phyloP scores from a whole-genome alignment of 352 stramenopile genomes.

The Pythium vanterpoolii region DNA sequence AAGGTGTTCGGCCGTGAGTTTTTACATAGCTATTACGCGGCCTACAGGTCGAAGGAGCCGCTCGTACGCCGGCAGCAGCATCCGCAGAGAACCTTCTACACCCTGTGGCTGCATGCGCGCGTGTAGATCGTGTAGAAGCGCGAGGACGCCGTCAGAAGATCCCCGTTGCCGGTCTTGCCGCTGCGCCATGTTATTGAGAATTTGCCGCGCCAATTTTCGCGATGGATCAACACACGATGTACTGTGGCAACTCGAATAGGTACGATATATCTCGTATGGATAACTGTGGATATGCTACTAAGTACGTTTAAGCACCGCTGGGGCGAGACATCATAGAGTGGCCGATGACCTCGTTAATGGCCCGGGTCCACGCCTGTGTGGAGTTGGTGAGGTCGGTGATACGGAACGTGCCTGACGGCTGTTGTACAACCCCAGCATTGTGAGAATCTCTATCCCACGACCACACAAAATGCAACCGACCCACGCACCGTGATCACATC shows the following conservation, averaged over 20 bases:
- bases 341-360: constrained; percentile 37
- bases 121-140: constrained; percentile 42
- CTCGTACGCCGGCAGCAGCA: constrained; percentile 38
- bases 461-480: neutral
- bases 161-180: neutral
- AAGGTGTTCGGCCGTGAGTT: neutral
- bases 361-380: constrained; percentile 55
- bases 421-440: neutral
- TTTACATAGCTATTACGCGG: neutral
- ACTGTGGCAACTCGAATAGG: constrained; percentile 12
- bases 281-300: constrained; percentile 5
- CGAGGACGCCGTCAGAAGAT: constrained; percentile 24
- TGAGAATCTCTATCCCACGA: neutral
- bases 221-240: neutral
- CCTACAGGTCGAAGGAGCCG: constrained; percentile 51
- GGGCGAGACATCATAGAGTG: constrained; percentile 14
- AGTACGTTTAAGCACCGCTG: constrained; percentile 15
- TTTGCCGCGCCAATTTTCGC: constrained; percentile 10
- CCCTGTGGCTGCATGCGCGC: constrained; percentile 20
- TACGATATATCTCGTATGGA: constrained; percentile 11
- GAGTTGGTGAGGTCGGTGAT: constrained; percentile 59
- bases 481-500: constrained; percentile 66
- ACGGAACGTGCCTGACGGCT: constrained; percentile 59
- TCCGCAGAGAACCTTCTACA: constrained; percentile 26
- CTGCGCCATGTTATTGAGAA: neutral